phyloP scores from a whole-genome alignment of 106 monocot species.

The Posidonia australis region DNA sequence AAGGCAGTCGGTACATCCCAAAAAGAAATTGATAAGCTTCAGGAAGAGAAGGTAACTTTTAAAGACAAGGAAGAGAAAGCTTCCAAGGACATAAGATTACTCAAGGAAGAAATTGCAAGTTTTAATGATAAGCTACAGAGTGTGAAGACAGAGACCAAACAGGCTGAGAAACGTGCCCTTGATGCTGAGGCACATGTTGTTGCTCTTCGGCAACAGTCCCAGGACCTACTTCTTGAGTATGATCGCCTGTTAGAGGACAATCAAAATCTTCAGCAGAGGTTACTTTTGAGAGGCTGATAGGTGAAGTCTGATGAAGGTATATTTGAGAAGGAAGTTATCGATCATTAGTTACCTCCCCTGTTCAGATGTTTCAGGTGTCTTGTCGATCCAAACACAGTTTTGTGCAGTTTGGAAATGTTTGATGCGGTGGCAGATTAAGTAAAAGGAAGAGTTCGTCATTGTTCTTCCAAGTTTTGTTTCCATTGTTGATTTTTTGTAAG shows the following conservation, averaged over 20 bases:
- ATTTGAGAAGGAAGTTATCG: not conserved
- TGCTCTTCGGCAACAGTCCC: constrained; percentile 64
- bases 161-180: constrained; percentile 32
- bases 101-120: constrained; percentile 31
- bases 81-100: constrained; percentile 30
- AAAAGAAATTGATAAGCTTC: constrained; percentile 49
- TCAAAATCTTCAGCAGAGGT: constrained; percentile 68
- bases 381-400: not conserved
- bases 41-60: constrained; percentile 32
- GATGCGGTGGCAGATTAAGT: too few relatives aligned
- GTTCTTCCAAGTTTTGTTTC: too few relatives aligned
- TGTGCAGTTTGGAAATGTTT: too few relatives aligned
- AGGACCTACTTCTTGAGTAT: constrained; percentile 82
- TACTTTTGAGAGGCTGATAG: constrained; percentile 35
- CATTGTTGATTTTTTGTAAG: too few relatives aligned
- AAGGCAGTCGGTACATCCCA: constrained; percentile 32
- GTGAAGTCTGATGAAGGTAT: not conserved
- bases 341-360: too few relatives aligned
- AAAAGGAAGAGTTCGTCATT: too few relatives aligned
- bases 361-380: not conserved
- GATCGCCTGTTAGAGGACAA: constrained; percentile 84
- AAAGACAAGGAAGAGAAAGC: constrained; percentile 45
- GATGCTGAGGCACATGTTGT: constrained; percentile 69
- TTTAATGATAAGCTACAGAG: constrained; percentile 42
- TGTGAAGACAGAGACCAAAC: constrained; percentile 28